Percentiles rank a stretch among this genome's conserved stretches.
Evolutionary conservation across 2,329 filamentous ascomycete species (phyloP).

Genomic region (Drechslerella stenobrocha): DNA sequence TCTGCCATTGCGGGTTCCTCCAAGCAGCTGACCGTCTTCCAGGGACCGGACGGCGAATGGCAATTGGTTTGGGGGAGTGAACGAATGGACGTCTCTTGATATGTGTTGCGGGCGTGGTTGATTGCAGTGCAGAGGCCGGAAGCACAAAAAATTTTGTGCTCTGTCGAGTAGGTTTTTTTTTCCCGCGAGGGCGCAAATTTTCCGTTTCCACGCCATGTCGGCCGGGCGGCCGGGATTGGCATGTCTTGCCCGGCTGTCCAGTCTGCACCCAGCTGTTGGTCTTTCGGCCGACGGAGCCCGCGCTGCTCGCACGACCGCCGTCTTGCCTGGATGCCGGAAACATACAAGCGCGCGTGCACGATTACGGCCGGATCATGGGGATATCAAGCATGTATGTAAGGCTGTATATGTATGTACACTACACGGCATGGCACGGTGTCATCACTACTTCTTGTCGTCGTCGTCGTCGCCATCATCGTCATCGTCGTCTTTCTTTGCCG

Average conservation of each 20-base stretch:
- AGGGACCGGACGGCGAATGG: conserved; percentile 19
- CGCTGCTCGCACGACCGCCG: conserved; percentile 1
- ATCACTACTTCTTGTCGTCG: conserved; percentile 16
- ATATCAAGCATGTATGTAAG: conserved; percentile 9
- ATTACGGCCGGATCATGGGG: neutral
- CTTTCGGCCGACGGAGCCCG: conserved; percentile 4
- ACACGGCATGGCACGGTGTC: neutral
- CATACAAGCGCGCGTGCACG: conserved; percentile 5
- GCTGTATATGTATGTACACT: neutral
- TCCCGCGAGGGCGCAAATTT: conserved; percentile 17
- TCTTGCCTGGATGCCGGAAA: neutral
- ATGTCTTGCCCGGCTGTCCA: conserved; percentile 13
- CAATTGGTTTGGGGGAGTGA: neutral
- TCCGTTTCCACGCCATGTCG: conserved; percentile 14
- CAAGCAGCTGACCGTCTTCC: conserved; percentile 27
- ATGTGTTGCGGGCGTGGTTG: conserved; percentile 40
- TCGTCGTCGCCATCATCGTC: conserved; percentile 32
- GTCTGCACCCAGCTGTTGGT: neutral
- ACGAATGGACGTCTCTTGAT: conserved; percentile 10
- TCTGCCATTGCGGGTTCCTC: conserved; percentile 34
- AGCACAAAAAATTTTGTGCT: conserved; percentile 17
- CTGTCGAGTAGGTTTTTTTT: conserved; percentile 23
- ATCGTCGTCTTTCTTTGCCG: conserved; percentile 50
- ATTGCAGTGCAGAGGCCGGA: conserved; percentile 9
- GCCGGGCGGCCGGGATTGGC: conserved; percentile 10